Percentiles rank a stretch among this genome's conserved stretches.
Conservation (phyloP, 345 rosid genomes). For the Salix koriyanagi region DNA sequence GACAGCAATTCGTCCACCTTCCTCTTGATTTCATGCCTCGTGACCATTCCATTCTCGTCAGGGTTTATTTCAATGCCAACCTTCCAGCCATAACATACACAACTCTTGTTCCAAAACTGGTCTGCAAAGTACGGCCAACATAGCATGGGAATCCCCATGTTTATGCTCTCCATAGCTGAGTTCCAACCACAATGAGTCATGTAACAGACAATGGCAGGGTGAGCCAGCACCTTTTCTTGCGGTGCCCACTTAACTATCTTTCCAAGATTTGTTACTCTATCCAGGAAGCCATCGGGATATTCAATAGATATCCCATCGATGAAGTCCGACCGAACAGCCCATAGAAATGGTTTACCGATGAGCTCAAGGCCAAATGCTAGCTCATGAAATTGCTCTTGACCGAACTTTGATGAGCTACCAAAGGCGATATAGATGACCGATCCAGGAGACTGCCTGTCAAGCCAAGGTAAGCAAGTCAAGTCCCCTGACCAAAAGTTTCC, state of each 20-base stretch:
- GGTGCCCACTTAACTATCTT: conserved; percentile 10
- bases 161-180: conserved; percentile 2
- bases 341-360: conserved; percentile 1
- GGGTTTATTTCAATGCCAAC: not conserved
- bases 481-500: conserved; percentile 8
- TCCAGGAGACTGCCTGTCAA: not conserved
- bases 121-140: conserved; percentile 8
- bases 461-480: conserved; percentile 7
- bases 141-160: conserved; percentile 8
- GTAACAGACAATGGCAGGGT: conserved; percentile 12
- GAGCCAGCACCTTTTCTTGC: conserved; percentile 14
- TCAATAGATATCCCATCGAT: not conserved
- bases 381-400: conserved; percentile 1
- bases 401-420: not conserved
- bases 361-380: conserved; percentile 9
- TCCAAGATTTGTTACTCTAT: not conserved
- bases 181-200: conserved; percentile 11
- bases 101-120: conserved; percentile 1
- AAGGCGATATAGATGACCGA: conserved; percentile 15
- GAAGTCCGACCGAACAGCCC: not conserved
- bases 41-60: not conserved
- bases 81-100: conserved; percentile 13
- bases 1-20: conserved; percentile 3
- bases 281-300: not conserved
- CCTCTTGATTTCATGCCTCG: not conserved